Evolutionary conservation across 1,284 basidiomycete species (phyloP).

Genomic region (Melampsora larici-populina): DNA sequence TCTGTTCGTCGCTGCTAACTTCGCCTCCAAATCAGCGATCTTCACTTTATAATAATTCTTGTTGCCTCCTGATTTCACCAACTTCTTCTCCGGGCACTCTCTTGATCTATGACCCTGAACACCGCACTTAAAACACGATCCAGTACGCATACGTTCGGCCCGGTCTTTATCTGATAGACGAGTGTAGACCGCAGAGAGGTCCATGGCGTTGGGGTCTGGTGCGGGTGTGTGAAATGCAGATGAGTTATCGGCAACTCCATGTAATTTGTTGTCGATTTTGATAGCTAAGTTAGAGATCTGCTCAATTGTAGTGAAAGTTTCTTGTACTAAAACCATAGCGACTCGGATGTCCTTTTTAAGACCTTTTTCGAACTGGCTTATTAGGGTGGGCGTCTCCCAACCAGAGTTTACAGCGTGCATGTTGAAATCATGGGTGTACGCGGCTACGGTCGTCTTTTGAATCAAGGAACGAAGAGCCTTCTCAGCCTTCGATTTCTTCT

Average conservation of each 20-base stretch:
- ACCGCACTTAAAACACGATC: background rate
- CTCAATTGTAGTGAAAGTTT: too few relatives aligned
- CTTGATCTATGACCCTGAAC: background rate
- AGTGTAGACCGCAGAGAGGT: background rate
- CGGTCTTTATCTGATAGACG: background rate
- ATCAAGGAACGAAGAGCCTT: too few relatives aligned
- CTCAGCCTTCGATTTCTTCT: too few relatives aligned
- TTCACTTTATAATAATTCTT: background rate
- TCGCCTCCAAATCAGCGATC: conserved; percentile 1
- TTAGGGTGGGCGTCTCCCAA: background rate
- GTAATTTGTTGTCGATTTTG: conserved; percentile 29
- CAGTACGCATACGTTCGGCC: background rate
- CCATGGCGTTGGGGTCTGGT: background rate
- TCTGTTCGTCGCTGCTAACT: background rate
- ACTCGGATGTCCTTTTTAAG: too few relatives aligned
- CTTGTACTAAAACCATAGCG: too few relatives aligned
- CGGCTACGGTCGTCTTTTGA: background rate
- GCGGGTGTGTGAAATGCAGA: background rate
- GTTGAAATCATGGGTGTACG: conserved; percentile 16
- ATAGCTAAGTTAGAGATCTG: too few relatives aligned
- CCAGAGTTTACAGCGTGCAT: background rate
- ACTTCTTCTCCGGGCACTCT: background rate
- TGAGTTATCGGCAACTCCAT: background rate
- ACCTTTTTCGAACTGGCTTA: background rate
- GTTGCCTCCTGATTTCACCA: background rate